Evolutionary conservation across 2,329 filamentous ascomycete genomes (phyloP).

Genomic region (Teratosphaeria destructans): DNA sequence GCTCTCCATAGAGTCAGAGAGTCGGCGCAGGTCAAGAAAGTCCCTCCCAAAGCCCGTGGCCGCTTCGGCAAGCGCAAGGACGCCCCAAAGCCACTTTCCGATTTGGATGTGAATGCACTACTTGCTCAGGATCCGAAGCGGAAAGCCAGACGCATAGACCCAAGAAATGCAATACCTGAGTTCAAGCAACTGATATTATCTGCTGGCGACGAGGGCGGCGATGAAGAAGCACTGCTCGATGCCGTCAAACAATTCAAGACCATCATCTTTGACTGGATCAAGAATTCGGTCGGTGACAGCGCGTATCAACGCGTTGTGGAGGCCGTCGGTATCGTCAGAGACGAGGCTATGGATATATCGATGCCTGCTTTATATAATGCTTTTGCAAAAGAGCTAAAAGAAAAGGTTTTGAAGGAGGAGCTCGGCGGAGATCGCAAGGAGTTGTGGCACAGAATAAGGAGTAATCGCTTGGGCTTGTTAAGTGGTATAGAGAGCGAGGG

Average conservation of each 20-base stretch:
- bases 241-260: conserved; percentile 63
- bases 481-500: conserved; percentile 54
- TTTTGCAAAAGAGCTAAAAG: conserved; percentile 62
- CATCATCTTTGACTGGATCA: conserved; percentile 60
- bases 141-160: conserved; percentile 46
- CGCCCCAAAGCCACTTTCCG: conserved; percentile 71
- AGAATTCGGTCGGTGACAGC: conserved; percentile 61
- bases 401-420: conserved; percentile 55
- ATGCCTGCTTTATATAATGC: conserved; percentile 67
- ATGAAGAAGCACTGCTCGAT: conserved; percentile 36
- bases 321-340: conserved; percentile 64
- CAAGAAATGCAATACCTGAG: conserved; percentile 73
- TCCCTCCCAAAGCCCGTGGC: conserved; percentile 34
- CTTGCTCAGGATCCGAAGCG: conserved; percentile 45
- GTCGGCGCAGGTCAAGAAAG: conserved; percentile 70
- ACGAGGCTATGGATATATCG: conserved; percentile 65
- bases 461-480: conserved; percentile 61
- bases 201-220: conserved; percentile 45
- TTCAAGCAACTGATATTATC: conserved; percentile 69
- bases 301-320: conserved; percentile 68
- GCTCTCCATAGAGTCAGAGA: conserved; percentile 54
- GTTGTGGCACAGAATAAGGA: conserved; percentile 69
- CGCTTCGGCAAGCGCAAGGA: conserved; percentile 51
- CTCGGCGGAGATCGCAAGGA: conserved; percentile 68
- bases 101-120: conserved; percentile 74